A percentile compares a stretch with the other conserved stretches of the same genome.
phyloP scores from a whole-genome alignment of 2,329 filamentous ascomycete genomes.

The Fusarium scirpi region DNA sequence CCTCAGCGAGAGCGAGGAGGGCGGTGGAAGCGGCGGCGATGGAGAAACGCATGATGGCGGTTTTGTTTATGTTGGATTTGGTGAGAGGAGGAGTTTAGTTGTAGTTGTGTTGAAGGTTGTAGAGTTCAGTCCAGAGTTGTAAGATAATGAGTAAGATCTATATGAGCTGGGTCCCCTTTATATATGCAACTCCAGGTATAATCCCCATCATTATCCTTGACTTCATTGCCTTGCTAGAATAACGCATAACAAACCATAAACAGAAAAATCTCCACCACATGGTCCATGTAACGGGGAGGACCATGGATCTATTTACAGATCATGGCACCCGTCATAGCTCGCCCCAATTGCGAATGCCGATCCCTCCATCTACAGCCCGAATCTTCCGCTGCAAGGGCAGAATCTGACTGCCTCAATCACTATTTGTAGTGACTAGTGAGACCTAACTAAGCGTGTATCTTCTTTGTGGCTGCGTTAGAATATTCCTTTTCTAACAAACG shows the following conservation, averaged over 20 bases:
- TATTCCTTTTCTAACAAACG: neutral
- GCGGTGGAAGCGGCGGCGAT: slow-evolving; percentile 42
- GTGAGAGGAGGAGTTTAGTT: neutral
- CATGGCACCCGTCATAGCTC: slow-evolving; percentile 24
- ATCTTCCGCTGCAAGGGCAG: slow-evolving; percentile 2
- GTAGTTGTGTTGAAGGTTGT: neutral
- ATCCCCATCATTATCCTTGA: neutral
- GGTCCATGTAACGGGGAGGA: neutral
- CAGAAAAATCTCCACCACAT: neutral
- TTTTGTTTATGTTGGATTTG: neutral
- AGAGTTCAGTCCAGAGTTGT: neutral
- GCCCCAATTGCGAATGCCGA: slow-evolving; percentile 14
- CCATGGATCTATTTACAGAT: slow-evolving; percentile 27
- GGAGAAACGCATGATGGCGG: slow-evolving; percentile 45
- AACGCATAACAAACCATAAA: slow-evolving; percentile 8
- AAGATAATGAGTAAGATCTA: neutral
- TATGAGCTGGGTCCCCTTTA: slow-evolving; percentile 7
- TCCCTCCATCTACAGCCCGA: slow-evolving; percentile 11
- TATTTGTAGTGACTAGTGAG: neutral
- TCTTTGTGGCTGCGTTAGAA: slow-evolving; percentile 18
- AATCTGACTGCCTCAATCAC: neutral
- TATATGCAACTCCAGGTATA: slow-evolving; percentile 1
- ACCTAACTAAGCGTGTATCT: neutral
- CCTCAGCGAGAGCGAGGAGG: slow-evolving; percentile 49
- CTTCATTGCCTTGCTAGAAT: neutral